These are phyloP conservation scores for Verbascum thapsus DNA, from an alignment of 257 asterid species.

Conservation along the genomic window DNA sequence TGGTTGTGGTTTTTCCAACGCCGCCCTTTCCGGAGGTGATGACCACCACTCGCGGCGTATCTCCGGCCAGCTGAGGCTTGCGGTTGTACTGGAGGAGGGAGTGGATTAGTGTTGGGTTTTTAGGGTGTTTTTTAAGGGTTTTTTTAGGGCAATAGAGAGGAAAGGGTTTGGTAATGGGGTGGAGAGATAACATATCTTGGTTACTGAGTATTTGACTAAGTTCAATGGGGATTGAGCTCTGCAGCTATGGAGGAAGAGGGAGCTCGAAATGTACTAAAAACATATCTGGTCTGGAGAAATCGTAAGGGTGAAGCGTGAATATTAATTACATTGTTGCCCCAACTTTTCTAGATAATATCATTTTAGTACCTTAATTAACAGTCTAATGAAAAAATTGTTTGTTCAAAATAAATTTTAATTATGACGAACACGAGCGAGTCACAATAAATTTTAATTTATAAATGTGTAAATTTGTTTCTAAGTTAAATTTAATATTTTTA, in stretches of 20 bases:
- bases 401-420: too few relatives aligned
- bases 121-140: conserved; percentile 39
- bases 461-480: too few relatives aligned
- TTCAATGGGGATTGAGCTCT: conserved; percentile 25
- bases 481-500: too few relatives aligned
- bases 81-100: conserved; percentile 93
- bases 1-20: conserved; percentile 95
- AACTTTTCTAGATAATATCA: conserved; percentile 11
- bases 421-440: too few relatives aligned
- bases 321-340: not conserved
- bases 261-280: conserved; percentile 21
- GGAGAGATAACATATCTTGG: conserved; percentile 60
- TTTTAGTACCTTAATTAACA: not conserved
- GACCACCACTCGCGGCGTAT: conserved; percentile 87
- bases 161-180: conserved; percentile 51
- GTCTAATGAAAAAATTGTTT: too few relatives aligned
- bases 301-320: conserved; percentile 7
- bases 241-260: not conserved
- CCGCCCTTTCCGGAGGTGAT: conserved; percentile 98
- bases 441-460: too few relatives aligned
- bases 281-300: conserved; percentile 26
- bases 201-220: too few relatives aligned
- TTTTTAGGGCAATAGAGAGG: conserved; percentile 40
- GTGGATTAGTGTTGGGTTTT: conserved; percentile 46
- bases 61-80: conserved; percentile 93